Base-by-base conservation (phyloP, 2,329 filamentous ascomycete species). In the Cladosporium sp. region DNA sequence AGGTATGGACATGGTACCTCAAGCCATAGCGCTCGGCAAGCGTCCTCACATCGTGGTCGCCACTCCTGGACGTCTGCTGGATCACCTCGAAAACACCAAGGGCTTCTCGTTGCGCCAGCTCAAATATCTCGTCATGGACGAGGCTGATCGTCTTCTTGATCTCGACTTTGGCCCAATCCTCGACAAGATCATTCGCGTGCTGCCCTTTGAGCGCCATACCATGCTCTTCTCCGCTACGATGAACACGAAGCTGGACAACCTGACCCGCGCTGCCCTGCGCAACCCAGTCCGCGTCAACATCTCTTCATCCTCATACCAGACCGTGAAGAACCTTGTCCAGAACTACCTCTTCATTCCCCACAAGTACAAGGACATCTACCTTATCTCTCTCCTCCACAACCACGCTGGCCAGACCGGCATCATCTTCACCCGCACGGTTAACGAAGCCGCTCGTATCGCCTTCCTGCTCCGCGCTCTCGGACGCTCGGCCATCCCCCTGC, bases 11-110 rank as follows among this genome's bases (percentile, higher is more conserved):
- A 97, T 97, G 92, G 91, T 97, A 0, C 86, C 91, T 0, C 95
- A 99, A 77, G 80, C 91, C 1, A 96, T 99, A 69, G 91, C 93
- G 0, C 85, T 99, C 0, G 92, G 91, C n/a, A 97, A 97, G 84
- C 94, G 94, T 72, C 95, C 95, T 8, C 95, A 99, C 74, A 89
- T 99, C 28, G 83, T 98, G 26, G 93, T 98, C 46, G 94, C 94
- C 0, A 97, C 94, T 0, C 94, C 94, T 0, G 94, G 93, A 62
- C 88, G 94, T 65, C 81, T 97, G 26, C 83, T 97, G 5, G 95
- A 98, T 73, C 95, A 99, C 72, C 82, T 98, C 10, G 93, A 98
- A 77, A 97, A 97, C 79, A 99, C 95, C 2, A 97, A 97, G 78
- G 94, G 95, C 12, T 98, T 99, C 79, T 93, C 90, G 1, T 81